These are phyloP conservation scores for Andrographis paniculata DNA, from an alignment of 305 asterid genomes.

Conservation along the genomic window DNA sequence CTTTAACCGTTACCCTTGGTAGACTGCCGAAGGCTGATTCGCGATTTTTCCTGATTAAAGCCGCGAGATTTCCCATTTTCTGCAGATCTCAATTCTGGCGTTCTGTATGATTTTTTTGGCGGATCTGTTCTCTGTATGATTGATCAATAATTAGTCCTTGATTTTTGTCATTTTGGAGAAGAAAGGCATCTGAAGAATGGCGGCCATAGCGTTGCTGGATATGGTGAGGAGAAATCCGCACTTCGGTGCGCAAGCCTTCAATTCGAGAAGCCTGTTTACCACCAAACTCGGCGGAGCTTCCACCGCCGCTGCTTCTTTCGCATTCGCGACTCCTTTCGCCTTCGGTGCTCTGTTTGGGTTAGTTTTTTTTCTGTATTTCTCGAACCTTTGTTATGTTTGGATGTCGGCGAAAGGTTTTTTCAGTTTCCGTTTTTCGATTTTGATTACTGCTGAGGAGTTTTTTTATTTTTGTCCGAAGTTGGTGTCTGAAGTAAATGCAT, in stretches of 20 bases:
- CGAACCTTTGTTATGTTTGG: neutral
- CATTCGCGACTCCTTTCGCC: conserved; percentile 56
- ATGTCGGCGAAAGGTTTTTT: neutral
- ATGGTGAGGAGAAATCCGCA: conserved; percentile 53
- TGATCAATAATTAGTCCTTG: conserved; percentile 11
- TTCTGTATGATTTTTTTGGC: no score
- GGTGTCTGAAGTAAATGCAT: neutral
- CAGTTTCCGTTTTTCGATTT: neutral
- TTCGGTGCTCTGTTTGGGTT: conserved; percentile 51
- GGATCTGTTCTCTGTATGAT: conserved; percentile 11
- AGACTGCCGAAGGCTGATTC: no score
- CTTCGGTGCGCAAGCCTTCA: conserved; percentile 35
- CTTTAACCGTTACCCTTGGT: no score
- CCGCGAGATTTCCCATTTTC: no score
- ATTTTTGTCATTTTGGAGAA: conserved; percentile 7
- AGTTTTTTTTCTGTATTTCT: neutral
- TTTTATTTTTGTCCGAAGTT: no score
- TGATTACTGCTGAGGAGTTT: neutral
- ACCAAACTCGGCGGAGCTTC: conserved; percentile 35
- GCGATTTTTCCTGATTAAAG: no score
- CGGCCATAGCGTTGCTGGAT: conserved; percentile 38
- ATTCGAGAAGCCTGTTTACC: conserved; percentile 44
- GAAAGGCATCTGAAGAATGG: conserved; percentile 21
- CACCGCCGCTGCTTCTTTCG: conserved; percentile 40
- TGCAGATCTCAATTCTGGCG: no score